Base-by-base conservation (phyloP, 1,139 yeast genomes). In the Magnusiomyces suaveolens region DNA sequence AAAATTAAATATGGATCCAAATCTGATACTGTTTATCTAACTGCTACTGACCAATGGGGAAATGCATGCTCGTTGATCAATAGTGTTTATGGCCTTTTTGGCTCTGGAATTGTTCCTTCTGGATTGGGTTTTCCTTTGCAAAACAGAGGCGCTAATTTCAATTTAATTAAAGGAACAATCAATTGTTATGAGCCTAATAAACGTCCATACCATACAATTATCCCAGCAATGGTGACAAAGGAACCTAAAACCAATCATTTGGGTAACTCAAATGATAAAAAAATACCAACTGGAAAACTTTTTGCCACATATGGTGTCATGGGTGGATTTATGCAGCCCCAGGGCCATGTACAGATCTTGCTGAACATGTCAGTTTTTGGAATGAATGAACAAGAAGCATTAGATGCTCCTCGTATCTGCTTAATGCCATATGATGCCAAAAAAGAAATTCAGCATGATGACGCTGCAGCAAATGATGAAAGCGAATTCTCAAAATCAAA, bases 291-390 rank as follows among this genome's bases (percentile, higher is more conserved):
- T 26, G 74, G 72, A 43, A 73, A 72, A 4, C 70, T 87, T 29
- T 83, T 76, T 65, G 90, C 90, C 0, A 73, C 85, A 2, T 84
- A 79, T 63, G 95, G 95, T 38, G 87, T 85, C 61, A 87, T 86
- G 90, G 95, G 95, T 24, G 95, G 92, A 33, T 87, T 82, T 70
- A 86, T 84, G 73, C 95, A 87, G 66, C 95, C 95, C 1, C 88
- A 84, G 60, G 90, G 92, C 1, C 95, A 87, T 62, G 82, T 87
- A 2, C 92, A 86, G 64, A 90, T 85, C 54, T 83, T 81, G 39
- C 68, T 84, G 59, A 87, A 87, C 66, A 67, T 87, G 73, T 64
- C 78, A 1, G 65, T 82, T 14, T 87, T 83, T 67, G 81, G 82
- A 0, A 70, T 83, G 66, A 77, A 81, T 54, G 87, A 94, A 1